A percentile compares a stretch with the other conserved stretches of the same genome.
These are phyloP conservation scores for Cystofilobasidium bisporidii DNA, from an alignment of 768 basidiomycete species.

Conservation along the genomic window DNA sequence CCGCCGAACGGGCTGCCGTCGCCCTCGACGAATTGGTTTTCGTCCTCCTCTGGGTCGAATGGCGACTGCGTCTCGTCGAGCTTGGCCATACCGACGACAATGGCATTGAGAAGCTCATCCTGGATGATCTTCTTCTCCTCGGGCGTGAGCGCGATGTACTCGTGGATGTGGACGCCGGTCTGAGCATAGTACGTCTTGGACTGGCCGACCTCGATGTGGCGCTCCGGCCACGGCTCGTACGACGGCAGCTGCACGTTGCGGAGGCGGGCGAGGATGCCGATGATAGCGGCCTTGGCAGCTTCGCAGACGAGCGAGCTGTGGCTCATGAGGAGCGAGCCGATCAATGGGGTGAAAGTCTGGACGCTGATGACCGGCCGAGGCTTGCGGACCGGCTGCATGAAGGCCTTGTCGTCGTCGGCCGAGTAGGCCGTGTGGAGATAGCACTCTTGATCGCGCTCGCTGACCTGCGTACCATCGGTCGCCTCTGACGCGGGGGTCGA, in stretches of 20 bases:
- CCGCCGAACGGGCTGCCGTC: slow-evolving; percentile 36
- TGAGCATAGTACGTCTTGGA: slow-evolving; percentile 34
- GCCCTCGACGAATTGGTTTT: slow-evolving; percentile 32
- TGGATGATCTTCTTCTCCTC: slow-evolving; percentile 59
- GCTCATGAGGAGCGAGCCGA: slow-evolving; percentile 78
- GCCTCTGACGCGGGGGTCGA: slow-evolving; percentile 10
- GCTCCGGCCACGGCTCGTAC: slow-evolving; percentile 26
- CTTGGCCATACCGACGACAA: slow-evolving; percentile 80
- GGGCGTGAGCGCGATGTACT: slow-evolving; percentile 31
- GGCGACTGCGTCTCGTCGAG: slow-evolving; percentile 45
- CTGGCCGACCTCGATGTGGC: slow-evolving; percentile 39
- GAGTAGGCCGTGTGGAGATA: slow-evolving; percentile 18
- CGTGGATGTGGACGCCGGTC: slow-evolving; percentile 38
- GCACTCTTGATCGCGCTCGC: slow-evolving; percentile 4
- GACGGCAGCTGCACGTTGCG: slow-evolving; percentile 49
- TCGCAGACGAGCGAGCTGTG: slow-evolving; percentile 64
- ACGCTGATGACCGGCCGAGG: slow-evolving; percentile 49
- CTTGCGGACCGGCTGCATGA: slow-evolving; percentile 11
- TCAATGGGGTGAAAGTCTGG: slow-evolving; percentile 79
- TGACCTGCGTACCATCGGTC: slow-evolving; percentile 10
- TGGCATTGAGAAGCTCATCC: slow-evolving; percentile 69
- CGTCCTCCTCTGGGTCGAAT: slow-evolving; percentile 38
- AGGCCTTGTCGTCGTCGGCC: slow-evolving; percentile 2
- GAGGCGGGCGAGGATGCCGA: slow-evolving; percentile 64
- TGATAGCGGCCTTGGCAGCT: slow-evolving; percentile 62